These are phyloP conservation scores for Aspergillus pseudoglaucus DNA, from an alignment of 2,329 filamentous ascomycete genomes.

Conservation along the genomic window DNA sequence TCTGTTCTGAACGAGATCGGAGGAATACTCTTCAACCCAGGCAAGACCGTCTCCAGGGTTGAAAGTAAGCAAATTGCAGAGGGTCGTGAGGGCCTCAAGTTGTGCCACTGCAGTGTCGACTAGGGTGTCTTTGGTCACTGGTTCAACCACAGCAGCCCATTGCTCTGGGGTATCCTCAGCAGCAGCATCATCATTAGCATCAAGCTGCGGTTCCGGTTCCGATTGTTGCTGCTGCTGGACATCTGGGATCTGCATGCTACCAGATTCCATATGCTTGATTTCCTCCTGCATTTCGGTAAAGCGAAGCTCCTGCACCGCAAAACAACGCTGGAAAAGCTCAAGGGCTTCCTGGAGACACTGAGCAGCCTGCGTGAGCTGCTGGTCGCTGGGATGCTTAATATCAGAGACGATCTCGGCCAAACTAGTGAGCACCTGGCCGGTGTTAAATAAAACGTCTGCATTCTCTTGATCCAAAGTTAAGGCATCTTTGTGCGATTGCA, in stretches of 20 bases:
- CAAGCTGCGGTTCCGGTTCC: slow-evolving; percentile 10
- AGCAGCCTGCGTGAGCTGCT: slow-evolving; percentile 42
- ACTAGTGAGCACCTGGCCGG: slow-evolving; percentile 61
- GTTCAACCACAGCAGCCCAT: slow-evolving; percentile 62
- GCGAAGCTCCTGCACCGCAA: slow-evolving; percentile 47
- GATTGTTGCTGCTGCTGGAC: slow-evolving; percentile 8
- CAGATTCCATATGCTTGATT: slow-evolving; percentile 31
- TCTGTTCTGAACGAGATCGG: slow-evolving; percentile 47
- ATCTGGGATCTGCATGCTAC: slow-evolving; percentile 8
- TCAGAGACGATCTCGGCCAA: slow-evolving; percentile 57
- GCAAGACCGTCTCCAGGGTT: slow-evolving; percentile 41
- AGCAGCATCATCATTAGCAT: neutral
- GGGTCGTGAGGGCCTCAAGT: slow-evolving; percentile 49
- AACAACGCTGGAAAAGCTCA: slow-evolving; percentile 53
- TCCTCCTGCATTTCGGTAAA: slow-evolving; percentile 43
- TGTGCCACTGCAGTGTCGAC: slow-evolving; percentile 63
- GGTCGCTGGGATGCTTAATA: slow-evolving; percentile 41
- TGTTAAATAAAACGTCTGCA: slow-evolving; percentile 65
- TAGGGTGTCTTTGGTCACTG: slow-evolving; percentile 57
- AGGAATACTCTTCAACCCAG: slow-evolving; percentile 54
- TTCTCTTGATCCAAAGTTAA: slow-evolving; percentile 55
- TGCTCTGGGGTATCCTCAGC: slow-evolving; percentile 41
- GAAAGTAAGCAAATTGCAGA: slow-evolving; percentile 45
- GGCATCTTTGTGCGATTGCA: slow-evolving; percentile 59
- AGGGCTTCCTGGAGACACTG: slow-evolving; percentile 55